These are phyloP conservation scores for Yamadazyma laniorum DNA, from an alignment of 805 yeast genomes.

Conservation along the genomic window DNA sequence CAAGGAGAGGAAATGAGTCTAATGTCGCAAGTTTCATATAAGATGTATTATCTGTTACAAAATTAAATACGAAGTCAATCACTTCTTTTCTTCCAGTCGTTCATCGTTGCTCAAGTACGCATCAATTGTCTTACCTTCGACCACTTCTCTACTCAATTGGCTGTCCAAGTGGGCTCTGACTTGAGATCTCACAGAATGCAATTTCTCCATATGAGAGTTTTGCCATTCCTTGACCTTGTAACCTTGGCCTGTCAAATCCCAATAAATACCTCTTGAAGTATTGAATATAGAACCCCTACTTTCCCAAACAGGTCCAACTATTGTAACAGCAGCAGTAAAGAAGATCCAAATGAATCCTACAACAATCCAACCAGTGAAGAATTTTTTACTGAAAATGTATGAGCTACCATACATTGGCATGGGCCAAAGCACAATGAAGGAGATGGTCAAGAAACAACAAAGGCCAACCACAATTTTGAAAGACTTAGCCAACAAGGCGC, in stretches of 20 bases:
- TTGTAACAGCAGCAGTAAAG: conserved; percentile 59
- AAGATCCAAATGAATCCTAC: conserved; percentile 84
- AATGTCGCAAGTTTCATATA: too few relatives aligned
- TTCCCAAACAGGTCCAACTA: conserved; percentile 69
- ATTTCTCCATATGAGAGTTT: conserved; percentile 62
- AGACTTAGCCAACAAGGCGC: conserved; percentile 49
- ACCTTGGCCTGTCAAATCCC: conserved; percentile 80
- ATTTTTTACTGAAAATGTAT: conserved; percentile 69
- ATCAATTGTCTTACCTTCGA: conserved; percentile 25
- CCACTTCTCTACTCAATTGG: conserved; percentile 14
- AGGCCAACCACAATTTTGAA: conserved; percentile 60
- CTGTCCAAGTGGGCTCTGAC: conserved; percentile 35
- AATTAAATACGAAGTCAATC: background rate
- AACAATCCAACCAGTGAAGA: conserved; percentile 87
- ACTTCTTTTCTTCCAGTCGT: conserved; percentile 21
- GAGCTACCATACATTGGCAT: conserved; percentile 90
- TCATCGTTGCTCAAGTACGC: conserved; percentile 10
- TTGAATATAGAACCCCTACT: conserved; percentile 66
- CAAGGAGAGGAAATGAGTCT: too few relatives aligned
- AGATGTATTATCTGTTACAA: background rate
- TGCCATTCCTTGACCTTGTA: conserved; percentile 78
- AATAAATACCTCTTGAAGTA: conserved; percentile 73
- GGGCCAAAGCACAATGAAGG: conserved; percentile 79
- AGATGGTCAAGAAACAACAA: conserved; percentile 59
- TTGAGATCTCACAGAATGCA: conserved; percentile 73